Conservation (phyloP, 192 early-diverging fungal species). For the Chytriomyces hyalinus region DNA sequence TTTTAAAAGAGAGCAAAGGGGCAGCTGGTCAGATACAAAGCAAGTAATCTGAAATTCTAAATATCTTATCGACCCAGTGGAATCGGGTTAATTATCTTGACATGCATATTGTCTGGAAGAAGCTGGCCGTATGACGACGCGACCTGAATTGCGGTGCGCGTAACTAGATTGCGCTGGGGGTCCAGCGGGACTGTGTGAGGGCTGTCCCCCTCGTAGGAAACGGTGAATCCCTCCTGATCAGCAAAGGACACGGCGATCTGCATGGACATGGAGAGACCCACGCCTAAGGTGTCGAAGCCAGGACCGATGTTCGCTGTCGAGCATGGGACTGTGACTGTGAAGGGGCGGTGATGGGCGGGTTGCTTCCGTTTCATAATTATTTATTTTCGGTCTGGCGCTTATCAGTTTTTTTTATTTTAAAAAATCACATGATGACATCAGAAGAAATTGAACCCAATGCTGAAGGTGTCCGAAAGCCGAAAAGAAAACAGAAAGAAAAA, state of each 20-base stretch:
- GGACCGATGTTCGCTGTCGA: conserved; percentile 99
- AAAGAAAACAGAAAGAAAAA: too few species aligned
- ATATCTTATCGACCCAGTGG: conserved; percentile 58
- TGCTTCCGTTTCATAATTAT: too few species aligned
- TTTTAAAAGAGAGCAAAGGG: background rate
- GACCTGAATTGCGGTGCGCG: conserved; percentile 89
- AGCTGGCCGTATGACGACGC: conserved; percentile 67
- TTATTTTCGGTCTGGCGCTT: too few species aligned
- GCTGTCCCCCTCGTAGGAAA: conserved; percentile 68
- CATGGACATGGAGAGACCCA: conserved; percentile 87
- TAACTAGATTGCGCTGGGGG: conserved; percentile 84
- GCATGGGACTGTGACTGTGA: conserved; percentile 83
- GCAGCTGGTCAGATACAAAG: too few species aligned
- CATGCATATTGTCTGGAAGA: conserved; percentile 69
- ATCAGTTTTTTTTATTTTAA: too few species aligned
- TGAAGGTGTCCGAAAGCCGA: too few species aligned
- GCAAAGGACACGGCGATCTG: conserved; percentile 52
- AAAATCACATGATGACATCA: too few species aligned
- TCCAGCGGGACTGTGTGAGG: conserved; percentile 80
- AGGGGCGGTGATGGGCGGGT: background rate
- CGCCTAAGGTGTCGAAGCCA: conserved; percentile 95
- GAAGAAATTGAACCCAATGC: too few species aligned
- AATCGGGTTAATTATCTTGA: conserved; percentile 88
- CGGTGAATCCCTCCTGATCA: conserved; percentile 26
- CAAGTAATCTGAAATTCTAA: background rate